phyloP scores from a whole-genome alignment of 441 rosid species.

The Erodium texanum region DNA sequence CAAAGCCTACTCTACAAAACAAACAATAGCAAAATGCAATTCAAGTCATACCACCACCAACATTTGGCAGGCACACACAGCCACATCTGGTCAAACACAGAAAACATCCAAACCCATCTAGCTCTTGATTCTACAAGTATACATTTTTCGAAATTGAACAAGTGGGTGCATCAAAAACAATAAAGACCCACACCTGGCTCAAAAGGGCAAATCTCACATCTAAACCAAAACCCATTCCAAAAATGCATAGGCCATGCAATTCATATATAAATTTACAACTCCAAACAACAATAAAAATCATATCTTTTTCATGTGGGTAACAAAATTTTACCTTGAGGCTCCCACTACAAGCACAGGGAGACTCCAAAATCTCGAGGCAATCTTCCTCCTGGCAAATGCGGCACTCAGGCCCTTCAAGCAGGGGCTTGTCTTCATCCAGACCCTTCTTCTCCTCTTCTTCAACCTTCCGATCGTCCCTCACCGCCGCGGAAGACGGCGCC shows the following conservation, averaged over 20 bases:
- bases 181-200: neutral
- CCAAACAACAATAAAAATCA: too few species aligned
- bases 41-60: too few species aligned
- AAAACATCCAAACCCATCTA: neutral
- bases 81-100: neutral
- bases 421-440: constrained; percentile 51
- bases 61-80: neutral
- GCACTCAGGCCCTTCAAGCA: constrained; percentile 67
- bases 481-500: constrained; percentile 23
- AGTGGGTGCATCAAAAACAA: neutral
- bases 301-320: too few species aligned
- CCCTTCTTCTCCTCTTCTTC: constrained; percentile 12
- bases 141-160: constrained; percentile 3
- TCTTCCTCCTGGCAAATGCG: constrained; percentile 97
- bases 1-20: neutral
- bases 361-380: constrained; percentile 55
- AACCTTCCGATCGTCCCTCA: constrained; percentile 16
- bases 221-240: neutral
- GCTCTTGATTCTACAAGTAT: neutral
- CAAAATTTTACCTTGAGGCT: constrained; percentile 58
- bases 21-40: neutral
- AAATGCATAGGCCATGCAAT: neutral
- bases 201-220: neutral
- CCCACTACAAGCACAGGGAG: constrained; percentile 86
- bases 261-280: neutral